A percentile compares a stretch with the other conserved stretches of the same genome.
phyloP scores from a whole-genome alignment of 1,284 basidiomycete species.

The Mycosarcoma maydis region DNA sequence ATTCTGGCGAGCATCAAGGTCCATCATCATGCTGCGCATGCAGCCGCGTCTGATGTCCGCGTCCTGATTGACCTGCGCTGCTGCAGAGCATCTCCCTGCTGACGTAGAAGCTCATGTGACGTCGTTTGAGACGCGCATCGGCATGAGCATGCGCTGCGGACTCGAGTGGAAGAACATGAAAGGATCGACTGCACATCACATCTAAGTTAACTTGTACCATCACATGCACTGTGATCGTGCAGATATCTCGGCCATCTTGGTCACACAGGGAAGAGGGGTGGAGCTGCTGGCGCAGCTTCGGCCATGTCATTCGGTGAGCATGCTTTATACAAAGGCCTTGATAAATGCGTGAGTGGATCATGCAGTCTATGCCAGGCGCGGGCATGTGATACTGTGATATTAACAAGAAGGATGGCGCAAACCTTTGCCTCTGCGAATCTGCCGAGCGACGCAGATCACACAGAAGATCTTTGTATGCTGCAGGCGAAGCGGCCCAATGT shows the following conservation, averaged over 20 bases:
- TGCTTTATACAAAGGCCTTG: no score
- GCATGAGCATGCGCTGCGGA: conserved; percentile 1
- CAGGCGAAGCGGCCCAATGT: no score
- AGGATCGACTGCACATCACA: not conserved
- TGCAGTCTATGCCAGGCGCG: no score
- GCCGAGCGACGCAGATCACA: not conserved
- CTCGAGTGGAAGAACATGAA: conserved; percentile 9
- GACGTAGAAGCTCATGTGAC: not conserved
- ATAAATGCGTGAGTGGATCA: no score
- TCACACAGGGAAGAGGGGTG: not conserved
- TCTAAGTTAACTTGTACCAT: not conserved
- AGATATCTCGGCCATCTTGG: not conserved
- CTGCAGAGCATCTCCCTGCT: not conserved
- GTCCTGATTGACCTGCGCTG: not conserved
- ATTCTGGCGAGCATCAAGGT: conserved; percentile 11
- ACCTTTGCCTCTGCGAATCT: no score
- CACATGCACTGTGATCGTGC: not conserved
- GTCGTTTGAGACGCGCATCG: not conserved
- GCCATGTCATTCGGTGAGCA: no score
- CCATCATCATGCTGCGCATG: conserved; percentile 1
- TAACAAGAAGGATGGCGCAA: no score
- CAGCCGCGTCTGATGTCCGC: conserved; percentile 1
- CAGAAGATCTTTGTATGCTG: conserved; percentile 1
- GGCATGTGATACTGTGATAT: not conserved
- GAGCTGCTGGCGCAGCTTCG: no score